Evolutionary conservation across 2,329 filamentous ascomycete species (phyloP), one percentile per base, ranked within the genome.

Genomic region (Tetracladium maxilliforme): DNA sequence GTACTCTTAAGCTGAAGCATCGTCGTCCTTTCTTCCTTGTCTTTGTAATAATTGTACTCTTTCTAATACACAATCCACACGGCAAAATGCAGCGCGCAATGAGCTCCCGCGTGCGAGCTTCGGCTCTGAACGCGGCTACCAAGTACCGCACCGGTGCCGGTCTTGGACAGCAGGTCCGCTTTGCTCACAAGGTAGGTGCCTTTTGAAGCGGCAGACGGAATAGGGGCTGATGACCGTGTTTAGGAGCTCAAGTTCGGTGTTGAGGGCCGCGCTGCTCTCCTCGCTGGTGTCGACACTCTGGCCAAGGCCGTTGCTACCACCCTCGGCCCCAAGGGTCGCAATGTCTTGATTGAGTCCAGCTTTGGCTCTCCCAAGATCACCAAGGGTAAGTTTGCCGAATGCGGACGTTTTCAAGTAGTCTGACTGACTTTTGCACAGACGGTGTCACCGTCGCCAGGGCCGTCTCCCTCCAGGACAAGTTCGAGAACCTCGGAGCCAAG

Each of bases 311-410:
- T 98, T 36, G 80, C 87, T 37, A 93, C 87, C 34, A 98, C 90
- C 37, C 71, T 98, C 33, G 90, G 90, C 40, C 90, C 90, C 45
- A 98, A 98, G 70, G 90, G 90, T 56, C 77, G 90, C 52, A 98
- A 95, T 61, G 90, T 98, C 40, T 57, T 98, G 49, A 98, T 98
- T 42, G 90, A 98, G 67, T 94, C 87, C 35, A 83, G 82, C 65
- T 98, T 93, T 48, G 90, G 90, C 55, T 93, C 90, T 23, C 90
- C 90, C 46, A 98, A 98, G 72, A 98, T 98, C 58, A 98, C 90
- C 46, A 98, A 98, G 68, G 87, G 87, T 93, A 64, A 35, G 65
- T 50, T 13, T 27, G 5, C n/a, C n/a, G n/a, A n/a, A n/a, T n/a
- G n/a, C n/a, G n/a, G n/a, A n/a, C n/a, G n/a, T n/a, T n/a, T n/a